Evolutionary conservation across 2,329 filamentous ascomycete genomes (phyloP), one percentile per base, ranked within the genome.

Genomic region (Trichoderma breve): DNA sequence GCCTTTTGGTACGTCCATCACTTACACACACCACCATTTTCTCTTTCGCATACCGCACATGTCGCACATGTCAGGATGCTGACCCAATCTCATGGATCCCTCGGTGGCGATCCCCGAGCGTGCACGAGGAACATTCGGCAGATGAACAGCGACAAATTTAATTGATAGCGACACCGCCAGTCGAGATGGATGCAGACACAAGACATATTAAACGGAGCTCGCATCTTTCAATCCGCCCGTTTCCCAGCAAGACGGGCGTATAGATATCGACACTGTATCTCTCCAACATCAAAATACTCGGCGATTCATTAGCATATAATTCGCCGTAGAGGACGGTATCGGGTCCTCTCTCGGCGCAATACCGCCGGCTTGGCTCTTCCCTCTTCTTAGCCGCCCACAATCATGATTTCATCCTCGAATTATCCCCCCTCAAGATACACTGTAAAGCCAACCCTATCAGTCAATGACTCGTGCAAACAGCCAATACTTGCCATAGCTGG

Each of bases 261-360:
- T 53, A 3, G 9, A 14, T 26, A 66, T 55, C 32, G 30, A 36
- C 63, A 66, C 63, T 66, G 63, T 66, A 36, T 26, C 28, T 11
- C 6, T 57, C 21, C 30, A 18, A 14, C 3, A 57, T 57, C 28
- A 15, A 3, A 14, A 28, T 11, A n/a, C 15, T 66, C 62, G 62
- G 62, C 62, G n/a, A 57, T 67, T 28, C 64, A 39, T 57, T 26
- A 43, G 34, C 39, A 53, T 14, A 53, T 53, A 70, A 61, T 70
- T 61, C 57, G 55, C 67, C 67, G 39, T 62, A 21, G 26, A 18
- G 39, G 14, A 21, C 36, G 34, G 28, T 24, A 12, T 43, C 67
- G 67, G 67, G 24, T 62, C 53, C 57, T 62, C 57, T 70, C 67
- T 70, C 67, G 67, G 67, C 57, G 67, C 67, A 70, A 70, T 70